phyloP scores from a whole-genome alignment of 2,329 filamentous ascomycete species.

The Paracoccidioides lutzii region DNA sequence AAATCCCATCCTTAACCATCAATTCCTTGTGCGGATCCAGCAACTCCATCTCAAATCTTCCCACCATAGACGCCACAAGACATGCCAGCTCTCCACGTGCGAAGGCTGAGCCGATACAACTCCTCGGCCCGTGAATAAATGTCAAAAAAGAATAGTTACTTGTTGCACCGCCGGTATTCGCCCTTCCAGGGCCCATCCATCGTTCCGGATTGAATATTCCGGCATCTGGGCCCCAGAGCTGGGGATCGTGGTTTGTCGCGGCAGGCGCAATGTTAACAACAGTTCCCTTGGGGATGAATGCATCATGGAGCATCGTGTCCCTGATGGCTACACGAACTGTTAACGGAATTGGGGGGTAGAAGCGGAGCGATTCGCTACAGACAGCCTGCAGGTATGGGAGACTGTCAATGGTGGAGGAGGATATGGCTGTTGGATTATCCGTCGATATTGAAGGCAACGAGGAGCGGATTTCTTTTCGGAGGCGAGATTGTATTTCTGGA shows the following conservation, averaged over 20 bases:
- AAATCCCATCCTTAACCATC: constrained; percentile 25
- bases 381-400: constrained; percentile 72
- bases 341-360: constrained; percentile 57
- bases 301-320: constrained; percentile 54
- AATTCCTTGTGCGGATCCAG: constrained; percentile 25
- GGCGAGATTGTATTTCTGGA: constrained; percentile 50
- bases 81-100: constrained; percentile 76
- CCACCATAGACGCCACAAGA: constrained; percentile 63
- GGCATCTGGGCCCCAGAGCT: constrained; percentile 67
- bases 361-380: constrained; percentile 62
- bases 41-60: constrained; percentile 46
- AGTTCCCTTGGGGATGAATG: constrained; percentile 57
- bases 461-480: constrained; percentile 55
- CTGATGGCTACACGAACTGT: constrained; percentile 53
- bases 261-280: constrained; percentile 50
- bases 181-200: constrained; percentile 45
- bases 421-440: constrained; percentile 48
- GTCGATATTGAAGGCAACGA: constrained; percentile 41
- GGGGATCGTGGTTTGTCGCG: constrained; percentile 56
- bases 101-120: constrained; percentile 73
- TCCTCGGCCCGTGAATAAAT: constrained; percentile 74
- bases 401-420: constrained; percentile 48
- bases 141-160: constrained; percentile 69
- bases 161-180: constrained; percentile 52
- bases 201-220: constrained; percentile 64